Evolutionary conservation across 139 green algal genomes (phyloP).

Genomic region (Dunaliella primolecta): DNA sequence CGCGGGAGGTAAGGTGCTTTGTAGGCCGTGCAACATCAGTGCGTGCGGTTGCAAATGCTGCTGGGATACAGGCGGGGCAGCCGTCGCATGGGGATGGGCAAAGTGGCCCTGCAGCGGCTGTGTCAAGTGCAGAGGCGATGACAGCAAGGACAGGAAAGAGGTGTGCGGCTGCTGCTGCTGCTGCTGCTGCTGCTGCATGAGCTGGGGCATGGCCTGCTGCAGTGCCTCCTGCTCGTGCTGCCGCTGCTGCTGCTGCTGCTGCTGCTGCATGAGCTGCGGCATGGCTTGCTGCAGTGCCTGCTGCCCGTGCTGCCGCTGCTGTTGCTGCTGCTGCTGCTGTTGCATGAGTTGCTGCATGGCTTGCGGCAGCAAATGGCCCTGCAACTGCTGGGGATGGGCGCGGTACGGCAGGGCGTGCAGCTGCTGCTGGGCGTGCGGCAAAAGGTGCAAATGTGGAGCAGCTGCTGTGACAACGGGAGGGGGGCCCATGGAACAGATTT

Average conservation of each 20-base stretch:
- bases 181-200: neutral
- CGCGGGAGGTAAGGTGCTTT: too few species aligned
- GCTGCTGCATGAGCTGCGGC: too few species aligned
- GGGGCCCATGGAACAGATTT: too few species aligned
- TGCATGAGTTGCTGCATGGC: neutral
- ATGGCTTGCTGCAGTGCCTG: neutral
- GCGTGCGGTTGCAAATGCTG: neutral
- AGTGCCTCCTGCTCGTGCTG: neutral
- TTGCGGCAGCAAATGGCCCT: too few species aligned
- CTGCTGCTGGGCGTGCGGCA: too few species aligned
- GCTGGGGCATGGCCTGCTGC: neutral
- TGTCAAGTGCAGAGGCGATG: neutral
- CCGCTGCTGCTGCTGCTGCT: neutral
- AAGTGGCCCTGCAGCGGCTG: neutral
- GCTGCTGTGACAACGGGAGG: neutral
- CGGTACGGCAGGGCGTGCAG: too few species aligned
- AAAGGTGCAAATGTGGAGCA: neutral
- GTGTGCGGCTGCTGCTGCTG: neutral
- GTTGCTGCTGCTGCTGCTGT: neutral
- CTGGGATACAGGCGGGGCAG: neutral
- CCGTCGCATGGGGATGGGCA: neutral
- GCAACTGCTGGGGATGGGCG: too few species aligned
- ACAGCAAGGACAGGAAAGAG: neutral
- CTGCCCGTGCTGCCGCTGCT: neutral
- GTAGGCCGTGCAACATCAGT: too few species aligned